A percentile compares a stretch with the other conserved stretches of the same genome.
phyloP scores from a whole-genome alignment of 2,329 filamentous ascomycete species.

The Beauveria asiatica region DNA sequence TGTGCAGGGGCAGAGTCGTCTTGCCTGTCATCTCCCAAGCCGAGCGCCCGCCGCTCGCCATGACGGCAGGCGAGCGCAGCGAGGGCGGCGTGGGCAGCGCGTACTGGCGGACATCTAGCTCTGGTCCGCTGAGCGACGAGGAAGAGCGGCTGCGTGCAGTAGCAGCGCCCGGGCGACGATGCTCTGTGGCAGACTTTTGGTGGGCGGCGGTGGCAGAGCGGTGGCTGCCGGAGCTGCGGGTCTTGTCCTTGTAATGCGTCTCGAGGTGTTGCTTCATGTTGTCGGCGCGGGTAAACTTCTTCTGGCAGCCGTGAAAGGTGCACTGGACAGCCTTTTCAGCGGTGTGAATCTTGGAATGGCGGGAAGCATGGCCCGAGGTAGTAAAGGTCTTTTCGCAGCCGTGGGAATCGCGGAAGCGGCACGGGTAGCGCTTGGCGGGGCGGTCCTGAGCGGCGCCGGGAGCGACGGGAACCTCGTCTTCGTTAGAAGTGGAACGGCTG shows the following conservation, averaged over 20 bases:
- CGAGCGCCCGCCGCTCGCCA: constrained; percentile 9
- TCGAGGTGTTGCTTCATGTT: constrained; percentile 84
- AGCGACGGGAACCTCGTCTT: constrained; percentile 39
- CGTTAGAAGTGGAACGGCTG: constrained; percentile 41
- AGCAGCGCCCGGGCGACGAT: background rate
- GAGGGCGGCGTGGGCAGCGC: constrained; percentile 24
- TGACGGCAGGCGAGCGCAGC: constrained; percentile 28
- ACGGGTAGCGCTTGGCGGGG: constrained; percentile 61
- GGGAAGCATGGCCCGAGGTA: constrained; percentile 76
- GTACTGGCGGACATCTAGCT: constrained; percentile 33
- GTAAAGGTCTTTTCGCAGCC: constrained; percentile 74
- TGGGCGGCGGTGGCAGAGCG: constrained; percentile 25
- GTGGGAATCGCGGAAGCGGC: constrained; percentile 61
- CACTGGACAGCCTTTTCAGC: constrained; percentile 68
- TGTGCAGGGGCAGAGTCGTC: constrained; percentile 33
- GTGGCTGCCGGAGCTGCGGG: constrained; percentile 31
- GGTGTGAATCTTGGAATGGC: constrained; percentile 77
- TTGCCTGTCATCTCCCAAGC: constrained; percentile 41
- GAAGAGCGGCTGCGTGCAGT: constrained; percentile 23
- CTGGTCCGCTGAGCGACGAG: constrained; percentile 14
- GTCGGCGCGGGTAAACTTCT: constrained; percentile 74
- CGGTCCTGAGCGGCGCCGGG: constrained; percentile 35
- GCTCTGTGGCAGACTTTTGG: constrained; percentile 19
- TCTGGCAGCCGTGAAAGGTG: constrained; percentile 61
- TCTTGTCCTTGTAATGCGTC: constrained; percentile 62